These are phyloP conservation scores for Magnaporthales sp. DNA, from an alignment of 2,329 filamentous ascomycete genomes.

Conservation along the genomic window DNA sequence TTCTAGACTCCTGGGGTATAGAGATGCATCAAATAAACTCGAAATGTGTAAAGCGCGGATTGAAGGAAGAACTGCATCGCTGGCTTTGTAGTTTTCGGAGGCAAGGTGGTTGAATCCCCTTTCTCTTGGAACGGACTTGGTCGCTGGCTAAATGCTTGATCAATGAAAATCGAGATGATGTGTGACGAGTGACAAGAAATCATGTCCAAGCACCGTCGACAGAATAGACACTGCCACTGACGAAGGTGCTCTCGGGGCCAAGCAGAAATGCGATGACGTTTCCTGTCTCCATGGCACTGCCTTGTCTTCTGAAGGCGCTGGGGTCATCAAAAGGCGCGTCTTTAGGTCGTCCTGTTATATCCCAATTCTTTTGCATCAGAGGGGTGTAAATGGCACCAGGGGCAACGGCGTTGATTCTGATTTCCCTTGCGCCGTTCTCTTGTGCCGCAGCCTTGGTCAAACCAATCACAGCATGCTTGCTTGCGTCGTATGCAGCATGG, in stretches of 20 bases:
- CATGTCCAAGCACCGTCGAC: constrained; percentile 34
- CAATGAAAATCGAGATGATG: background rate
- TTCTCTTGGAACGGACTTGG: background rate
- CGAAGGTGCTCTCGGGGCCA: constrained; percentile 35
- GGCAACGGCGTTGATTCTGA: constrained; percentile 37
- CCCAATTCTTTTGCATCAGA: constrained; percentile 35
- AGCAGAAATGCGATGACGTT: constrained; percentile 38
- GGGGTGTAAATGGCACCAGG: constrained; percentile 42
- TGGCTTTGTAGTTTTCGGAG: background rate
- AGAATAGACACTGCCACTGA: constrained; percentile 35
- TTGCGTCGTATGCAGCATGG: constrained; percentile 27
- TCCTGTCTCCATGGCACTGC: constrained; percentile 37
- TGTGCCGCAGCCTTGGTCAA: constrained; percentile 26
- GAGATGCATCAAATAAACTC: background rate
- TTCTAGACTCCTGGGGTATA: background rate
- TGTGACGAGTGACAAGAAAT: background rate
- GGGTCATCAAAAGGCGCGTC: constrained; percentile 32
- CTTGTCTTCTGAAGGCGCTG: constrained; percentile 32
- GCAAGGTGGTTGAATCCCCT: background rate
- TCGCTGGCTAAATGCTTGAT: background rate
- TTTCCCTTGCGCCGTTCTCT: constrained; percentile 31
- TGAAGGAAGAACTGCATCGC: background rate
- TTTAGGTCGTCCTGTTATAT: constrained; percentile 22
- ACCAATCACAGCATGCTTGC: constrained; percentile 28
- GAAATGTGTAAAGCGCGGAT: background rate